phyloP scores from a whole-genome alignment of 1,284 basidiomycete species.

The Fomitiporia mediterranea region DNA sequence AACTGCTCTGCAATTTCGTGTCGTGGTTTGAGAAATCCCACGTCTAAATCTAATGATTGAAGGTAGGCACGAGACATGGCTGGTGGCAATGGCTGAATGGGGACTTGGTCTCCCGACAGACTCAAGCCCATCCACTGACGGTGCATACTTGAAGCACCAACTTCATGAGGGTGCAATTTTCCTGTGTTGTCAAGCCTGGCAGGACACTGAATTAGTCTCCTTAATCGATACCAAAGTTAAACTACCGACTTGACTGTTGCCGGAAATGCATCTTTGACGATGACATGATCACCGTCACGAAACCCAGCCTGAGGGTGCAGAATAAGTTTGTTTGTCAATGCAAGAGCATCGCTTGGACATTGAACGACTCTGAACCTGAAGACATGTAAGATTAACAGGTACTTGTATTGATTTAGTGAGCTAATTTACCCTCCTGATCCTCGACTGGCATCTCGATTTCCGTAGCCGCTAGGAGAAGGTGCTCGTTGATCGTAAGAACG shows the following conservation, averaged over 20 bases:
- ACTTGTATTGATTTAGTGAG: background rate
- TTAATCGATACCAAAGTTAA: conserved; percentile 2
- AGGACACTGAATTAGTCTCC: background rate
- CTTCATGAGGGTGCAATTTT: conserved; percentile 52
- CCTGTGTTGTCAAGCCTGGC: conserved; percentile 73
- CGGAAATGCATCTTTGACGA: conserved; percentile 65
- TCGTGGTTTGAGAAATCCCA: conserved; percentile 66
- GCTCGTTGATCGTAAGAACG: conserved; percentile 41
- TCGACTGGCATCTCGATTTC: conserved; percentile 30
- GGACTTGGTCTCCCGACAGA: conserved; percentile 68
- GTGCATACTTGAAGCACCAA: conserved; percentile 67
- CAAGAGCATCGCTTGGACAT: conserved; percentile 60
- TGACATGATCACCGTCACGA: conserved; percentile 62
- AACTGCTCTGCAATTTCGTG: conserved; percentile 69
- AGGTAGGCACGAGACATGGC: conserved; percentile 63
- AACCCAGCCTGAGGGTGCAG: conserved; percentile 73
- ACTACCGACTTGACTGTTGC: conserved; percentile 65
- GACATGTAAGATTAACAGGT: background rate
- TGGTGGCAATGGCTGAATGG: conserved; percentile 62
- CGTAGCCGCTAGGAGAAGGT: conserved; percentile 31
- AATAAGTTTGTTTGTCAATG: conserved; percentile 78
- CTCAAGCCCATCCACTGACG: conserved; percentile 88
- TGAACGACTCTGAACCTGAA: conserved; percentile 53
- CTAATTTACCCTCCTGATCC: conserved; percentile 11
- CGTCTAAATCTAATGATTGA: conserved; percentile 73